phyloP scores from a whole-genome alignment of 2,329 filamentous ascomycete genomes.

The Stenocarpella maydis region DNA sequence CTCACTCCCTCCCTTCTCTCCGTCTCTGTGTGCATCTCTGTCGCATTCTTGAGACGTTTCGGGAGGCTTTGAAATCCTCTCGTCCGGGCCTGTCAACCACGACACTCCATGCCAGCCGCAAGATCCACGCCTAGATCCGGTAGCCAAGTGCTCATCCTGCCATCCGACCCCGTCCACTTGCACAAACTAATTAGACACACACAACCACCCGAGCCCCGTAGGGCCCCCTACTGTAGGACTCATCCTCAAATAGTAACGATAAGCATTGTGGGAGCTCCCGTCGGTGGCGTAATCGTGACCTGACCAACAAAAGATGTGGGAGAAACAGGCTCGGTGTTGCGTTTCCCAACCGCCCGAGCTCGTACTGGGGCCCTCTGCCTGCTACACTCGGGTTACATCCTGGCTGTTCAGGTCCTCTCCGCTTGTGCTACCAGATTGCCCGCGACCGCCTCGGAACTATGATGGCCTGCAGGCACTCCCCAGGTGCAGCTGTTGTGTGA shows the following conservation, averaged over 20 bases:
- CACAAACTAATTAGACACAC: conserved; percentile 3
- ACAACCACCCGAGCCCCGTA: not conserved
- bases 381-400: conserved; percentile 27
- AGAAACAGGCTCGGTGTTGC: conserved; percentile 17
- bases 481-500: not conserved
- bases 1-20: not conserved
- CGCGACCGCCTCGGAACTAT: conserved; percentile 3
- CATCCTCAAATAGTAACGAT: conserved; percentile 2
- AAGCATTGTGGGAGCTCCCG: conserved; percentile 26
- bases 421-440: conserved; percentile 21
- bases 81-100: conserved; percentile 20
- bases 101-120: conserved; percentile 17
- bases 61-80: conserved; percentile 24
- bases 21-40: not conserved
- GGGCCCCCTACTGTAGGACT: no score
- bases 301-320: conserved; percentile 1
- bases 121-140: conserved; percentile 3
- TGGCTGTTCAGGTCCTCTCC: conserved; percentile 11
- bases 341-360: not conserved
- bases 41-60: conserved; percentile 32
- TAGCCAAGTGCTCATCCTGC: no score
- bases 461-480: conserved; percentile 1
- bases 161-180: conserved; percentile 13
- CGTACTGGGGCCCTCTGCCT: conserved; percentile 14
- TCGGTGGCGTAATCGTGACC: conserved; percentile 22